Percentiles rank a stretch among this genome's conserved stretches.
Conservation (phyloP, 257 asterid genomes). For the Nicotiana knightiana region DNA sequence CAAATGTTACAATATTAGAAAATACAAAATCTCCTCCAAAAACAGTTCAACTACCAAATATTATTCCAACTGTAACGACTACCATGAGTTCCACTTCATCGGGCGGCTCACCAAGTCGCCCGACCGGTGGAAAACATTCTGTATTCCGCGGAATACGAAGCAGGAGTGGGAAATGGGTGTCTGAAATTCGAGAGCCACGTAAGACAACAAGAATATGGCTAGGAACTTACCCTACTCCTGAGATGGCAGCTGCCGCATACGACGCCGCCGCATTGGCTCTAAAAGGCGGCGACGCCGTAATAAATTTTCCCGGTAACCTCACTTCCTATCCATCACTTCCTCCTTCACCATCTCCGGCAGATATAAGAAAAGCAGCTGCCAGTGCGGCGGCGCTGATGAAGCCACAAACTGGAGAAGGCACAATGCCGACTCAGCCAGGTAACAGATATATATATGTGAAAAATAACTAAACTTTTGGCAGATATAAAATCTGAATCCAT, state of each 20-base stretch:
- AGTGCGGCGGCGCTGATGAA: constrained; percentile 42
- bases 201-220: constrained; percentile 44
- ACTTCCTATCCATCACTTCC: constrained; percentile 31
- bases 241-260: constrained; percentile 48
- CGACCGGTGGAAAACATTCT: constrained; percentile 29
- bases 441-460: no score
- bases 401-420: constrained; percentile 4
- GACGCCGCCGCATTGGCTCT: constrained; percentile 44
- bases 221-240: constrained; percentile 39
- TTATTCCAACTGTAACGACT: neutral
- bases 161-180: constrained; percentile 52
- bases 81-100: constrained; percentile 20
- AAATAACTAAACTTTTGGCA: no score
- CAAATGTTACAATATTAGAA: neutral
- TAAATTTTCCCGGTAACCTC: constrained; percentile 42
- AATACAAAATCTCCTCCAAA: constrained; percentile 9
- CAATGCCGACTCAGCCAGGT: neutral
- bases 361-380: constrained; percentile 45
- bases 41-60: neutral
- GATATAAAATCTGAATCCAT: no score
- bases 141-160: constrained; percentile 45
- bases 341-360: constrained; percentile 31
- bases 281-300: constrained; percentile 21
- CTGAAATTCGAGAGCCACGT: constrained; percentile 46
- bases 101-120: neutral